Conservation (phyloP, 805 yeast genomes). For the Ogataea pini region DNA sequence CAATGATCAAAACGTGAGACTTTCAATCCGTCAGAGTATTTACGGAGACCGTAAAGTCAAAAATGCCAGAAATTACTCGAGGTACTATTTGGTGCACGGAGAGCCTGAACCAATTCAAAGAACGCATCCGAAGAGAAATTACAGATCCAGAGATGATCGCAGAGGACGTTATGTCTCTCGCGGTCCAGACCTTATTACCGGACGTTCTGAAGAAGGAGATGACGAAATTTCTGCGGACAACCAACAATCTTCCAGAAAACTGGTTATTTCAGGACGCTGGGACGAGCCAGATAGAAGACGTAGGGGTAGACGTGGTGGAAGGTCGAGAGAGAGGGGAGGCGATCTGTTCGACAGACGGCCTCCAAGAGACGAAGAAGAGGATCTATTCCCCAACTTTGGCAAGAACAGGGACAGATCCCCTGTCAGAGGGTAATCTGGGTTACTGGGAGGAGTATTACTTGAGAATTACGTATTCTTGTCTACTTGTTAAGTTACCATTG, state of each 20-base stretch:
- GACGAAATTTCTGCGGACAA: constrained; percentile 2
- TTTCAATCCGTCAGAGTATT: constrained; percentile 52
- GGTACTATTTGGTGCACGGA: constrained; percentile 70
- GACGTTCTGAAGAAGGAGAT: constrained; percentile 28
- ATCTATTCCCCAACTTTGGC: constrained; percentile 38
- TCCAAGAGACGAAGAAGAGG: constrained; percentile 33
- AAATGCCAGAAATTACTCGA: constrained; percentile 57
- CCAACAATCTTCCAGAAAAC: constrained; percentile 9
- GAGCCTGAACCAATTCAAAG: constrained; percentile 55
- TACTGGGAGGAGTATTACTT: neutral
- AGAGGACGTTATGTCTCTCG: constrained; percentile 9
- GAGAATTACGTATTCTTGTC: neutral
- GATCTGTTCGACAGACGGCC: constrained; percentile 10
- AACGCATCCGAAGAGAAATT: constrained; percentile 15
- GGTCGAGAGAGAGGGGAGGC: constrained; percentile 18
- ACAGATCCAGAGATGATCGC: constrained; percentile 23
- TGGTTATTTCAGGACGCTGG: constrained; percentile 34
- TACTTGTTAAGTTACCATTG: neutral
- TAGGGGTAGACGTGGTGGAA: constrained; percentile 15
- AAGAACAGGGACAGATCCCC: constrained; percentile 32
- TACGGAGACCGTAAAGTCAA: constrained; percentile 56
- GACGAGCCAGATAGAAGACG: constrained; percentile 11
- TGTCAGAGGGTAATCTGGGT: constrained; percentile 14
- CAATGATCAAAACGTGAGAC: constrained; percentile 29
- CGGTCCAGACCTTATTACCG: constrained; percentile 37